A percentile compares a stretch with the other conserved stretches of the same genome.
Conservation (phyloP, 2,329 filamentous ascomycete genomes). For the Epichloe aotearoae region DNA sequence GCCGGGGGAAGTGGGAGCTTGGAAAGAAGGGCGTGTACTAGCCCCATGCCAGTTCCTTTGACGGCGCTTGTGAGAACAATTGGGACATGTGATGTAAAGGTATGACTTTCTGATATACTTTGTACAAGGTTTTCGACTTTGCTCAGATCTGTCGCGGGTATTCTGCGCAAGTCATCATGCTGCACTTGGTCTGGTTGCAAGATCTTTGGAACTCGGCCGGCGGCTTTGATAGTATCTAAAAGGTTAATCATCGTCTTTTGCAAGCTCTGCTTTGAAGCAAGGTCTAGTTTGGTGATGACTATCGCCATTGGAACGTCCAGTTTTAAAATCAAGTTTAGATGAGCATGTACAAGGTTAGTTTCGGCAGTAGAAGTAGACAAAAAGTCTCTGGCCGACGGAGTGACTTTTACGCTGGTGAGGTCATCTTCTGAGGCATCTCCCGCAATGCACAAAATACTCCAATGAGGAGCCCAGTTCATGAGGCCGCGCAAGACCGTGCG, state of each 20-base stretch:
- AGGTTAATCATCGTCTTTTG: slow-evolving; percentile 59
- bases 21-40: slow-evolving; percentile 69
- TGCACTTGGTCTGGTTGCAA: slow-evolving; percentile 43
- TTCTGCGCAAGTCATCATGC: slow-evolving; percentile 37
- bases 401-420: slow-evolving; percentile 21
- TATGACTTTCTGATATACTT: slow-evolving; percentile 29
- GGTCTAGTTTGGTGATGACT: slow-evolving; percentile 80
- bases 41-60: slow-evolving; percentile 67
- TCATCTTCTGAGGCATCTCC: slow-evolving; percentile 53
- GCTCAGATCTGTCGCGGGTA: slow-evolving; percentile 41
- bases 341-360: slow-evolving; percentile 61
- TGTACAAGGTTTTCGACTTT: slow-evolving; percentile 45
- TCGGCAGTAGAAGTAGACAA: slow-evolving; percentile 39
- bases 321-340: slow-evolving; percentile 75
- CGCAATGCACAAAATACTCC: slow-evolving; percentile 77
- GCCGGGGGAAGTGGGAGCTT: slow-evolving; percentile 53
- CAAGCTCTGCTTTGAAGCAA: slow-evolving; percentile 62
- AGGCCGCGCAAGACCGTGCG: slow-evolving; percentile 80
- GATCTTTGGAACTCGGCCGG: slow-evolving; percentile 61
- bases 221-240: slow-evolving; percentile 63
- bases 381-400: slow-evolving; percentile 36
- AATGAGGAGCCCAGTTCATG: slow-evolving; percentile 93
- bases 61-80: slow-evolving; percentile 82
- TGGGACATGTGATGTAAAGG: slow-evolving; percentile 49
- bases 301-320: slow-evolving; percentile 66